These are phyloP conservation scores for Aspergillus niger DNA, from an alignment of 2,329 filamentous ascomycete species.

Conservation along the genomic window DNA sequence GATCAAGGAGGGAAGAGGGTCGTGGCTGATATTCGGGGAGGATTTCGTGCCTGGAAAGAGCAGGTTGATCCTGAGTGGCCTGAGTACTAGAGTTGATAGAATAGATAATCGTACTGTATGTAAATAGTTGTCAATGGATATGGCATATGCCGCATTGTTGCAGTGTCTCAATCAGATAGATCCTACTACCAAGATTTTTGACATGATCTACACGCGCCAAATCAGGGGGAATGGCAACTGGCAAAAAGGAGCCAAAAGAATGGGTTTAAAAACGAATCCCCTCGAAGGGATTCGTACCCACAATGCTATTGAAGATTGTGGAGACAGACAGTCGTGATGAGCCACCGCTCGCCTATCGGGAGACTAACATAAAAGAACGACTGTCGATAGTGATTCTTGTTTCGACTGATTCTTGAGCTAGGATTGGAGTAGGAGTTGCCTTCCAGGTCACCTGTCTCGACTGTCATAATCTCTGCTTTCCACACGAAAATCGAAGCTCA, in stretches of 20 bases:
- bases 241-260: not conserved
- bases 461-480: too few species aligned
- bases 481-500: too few species aligned
- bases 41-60: slow-evolving; percentile 45
- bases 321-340: not conserved
- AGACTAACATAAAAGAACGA: not conserved
- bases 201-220: not conserved
- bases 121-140: not conserved
- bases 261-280: not conserved
- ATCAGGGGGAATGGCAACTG: not conserved
- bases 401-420: accelerated
- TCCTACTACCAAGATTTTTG: not conserved
- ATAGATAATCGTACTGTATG: not conserved
- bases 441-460: too few species aligned
- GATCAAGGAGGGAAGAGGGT: slow-evolving; percentile 36
- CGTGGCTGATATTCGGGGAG: slow-evolving; percentile 47
- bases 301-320: not conserved
- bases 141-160: not conserved
- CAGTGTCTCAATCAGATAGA: not conserved
- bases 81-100: slow-evolving; percentile 34
- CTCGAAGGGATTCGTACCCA: slow-evolving; percentile 1
- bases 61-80: slow-evolving; percentile 46
- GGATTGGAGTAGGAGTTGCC: too few species aligned
- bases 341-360: not conserved
- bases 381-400: not conserved